A percentile compares a stretch with the other conserved stretches of the same genome.
Evolutionary conservation across 495 filamentous ascomycete species (phyloP).

Genomic region (Penicillium daleae): DNA sequence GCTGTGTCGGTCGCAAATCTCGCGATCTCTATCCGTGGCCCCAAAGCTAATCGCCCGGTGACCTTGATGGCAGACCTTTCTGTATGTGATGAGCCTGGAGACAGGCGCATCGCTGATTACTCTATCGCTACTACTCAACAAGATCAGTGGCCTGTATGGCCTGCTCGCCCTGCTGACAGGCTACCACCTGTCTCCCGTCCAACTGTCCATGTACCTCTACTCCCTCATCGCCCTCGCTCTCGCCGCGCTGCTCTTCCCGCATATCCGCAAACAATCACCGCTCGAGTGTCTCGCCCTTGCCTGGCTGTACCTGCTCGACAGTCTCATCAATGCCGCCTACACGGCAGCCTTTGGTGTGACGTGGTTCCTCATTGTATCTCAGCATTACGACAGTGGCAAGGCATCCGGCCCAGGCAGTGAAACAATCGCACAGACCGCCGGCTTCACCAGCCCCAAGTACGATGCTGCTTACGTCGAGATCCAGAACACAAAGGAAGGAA

Average conservation of each 20-base stretch:
- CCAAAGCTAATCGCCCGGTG: slow-evolving; percentile 31
- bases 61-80: slow-evolving; percentile 64
- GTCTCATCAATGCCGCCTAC: slow-evolving; percentile 73
- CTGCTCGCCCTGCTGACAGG: slow-evolving; percentile 84
- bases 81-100: slow-evolving; percentile 81
- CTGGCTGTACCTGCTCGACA: slow-evolving; percentile 81
- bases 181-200: slow-evolving; percentile 64
- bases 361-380: slow-evolving; percentile 77
- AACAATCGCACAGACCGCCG: slow-evolving; percentile 67
- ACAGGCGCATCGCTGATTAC: slow-evolving; percentile 82
- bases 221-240: slow-evolving; percentile 68
- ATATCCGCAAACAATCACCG: slow-evolving; percentile 70
- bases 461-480: slow-evolving; percentile 52
- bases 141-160: slow-evolving; percentile 84
- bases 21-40: slow-evolving; percentile 13
- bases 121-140: slow-evolving; percentile 81
- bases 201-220: slow-evolving; percentile 83
- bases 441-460: slow-evolving; percentile 68
- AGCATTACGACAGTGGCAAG: slow-evolving; percentile 51
- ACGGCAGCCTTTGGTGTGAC: slow-evolving; percentile 76
- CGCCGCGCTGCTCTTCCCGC: slow-evolving; percentile 64
- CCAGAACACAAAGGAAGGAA: slow-evolving; percentile 29
- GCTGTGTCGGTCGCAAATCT: slow-evolving; percentile 6
- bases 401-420: slow-evolving; percentile 45
- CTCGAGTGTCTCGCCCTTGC: slow-evolving; percentile 71